Evolutionary conservation across 2,329 filamentous ascomycete genomes (phyloP).

Genomic region (Ophiostoma triangulosporum): DNA sequence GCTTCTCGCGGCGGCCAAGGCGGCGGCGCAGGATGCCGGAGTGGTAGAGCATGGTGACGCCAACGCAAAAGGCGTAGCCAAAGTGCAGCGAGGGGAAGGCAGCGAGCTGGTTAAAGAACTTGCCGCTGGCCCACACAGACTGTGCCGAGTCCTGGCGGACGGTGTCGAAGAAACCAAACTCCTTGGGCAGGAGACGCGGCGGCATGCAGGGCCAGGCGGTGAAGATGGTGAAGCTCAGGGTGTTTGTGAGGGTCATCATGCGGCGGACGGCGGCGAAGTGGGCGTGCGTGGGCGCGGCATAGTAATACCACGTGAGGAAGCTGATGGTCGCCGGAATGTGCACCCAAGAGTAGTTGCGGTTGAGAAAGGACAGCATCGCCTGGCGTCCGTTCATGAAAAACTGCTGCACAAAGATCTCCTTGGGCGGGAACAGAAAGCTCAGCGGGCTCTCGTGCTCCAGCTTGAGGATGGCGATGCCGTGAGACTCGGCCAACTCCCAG

Average conservation of each 20-base stretch:
- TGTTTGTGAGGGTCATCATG: not conserved
- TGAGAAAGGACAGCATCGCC: not conserved
- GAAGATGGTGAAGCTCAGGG: not conserved
- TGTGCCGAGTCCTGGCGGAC: not conserved
- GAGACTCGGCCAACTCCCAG: not conserved
- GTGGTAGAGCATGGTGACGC: constrained; percentile 1
- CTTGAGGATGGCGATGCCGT: not conserved
- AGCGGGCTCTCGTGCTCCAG: not conserved
- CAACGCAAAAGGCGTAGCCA: not conserved
- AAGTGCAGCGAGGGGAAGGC: not conserved
- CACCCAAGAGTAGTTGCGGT: constrained; percentile 1
- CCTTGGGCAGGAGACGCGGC: not conserved
- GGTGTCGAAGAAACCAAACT: not conserved
- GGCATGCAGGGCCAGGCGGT: not conserved
- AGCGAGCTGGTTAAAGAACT: not conserved
- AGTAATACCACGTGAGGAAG: not conserved
- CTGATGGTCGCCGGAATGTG: not conserved
- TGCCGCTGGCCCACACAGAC: not conserved
- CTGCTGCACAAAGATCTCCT: not conserved
- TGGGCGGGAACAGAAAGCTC: not conserved
- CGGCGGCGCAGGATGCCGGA: not conserved
- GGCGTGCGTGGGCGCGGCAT: not conserved
- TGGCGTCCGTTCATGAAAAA: not conserved
- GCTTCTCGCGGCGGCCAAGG: not conserved
- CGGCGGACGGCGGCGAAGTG: not conserved